Evolutionary conservation across 306 rosid genomes (phyloP).

Genomic region (Lathyrus tuberosus): DNA sequence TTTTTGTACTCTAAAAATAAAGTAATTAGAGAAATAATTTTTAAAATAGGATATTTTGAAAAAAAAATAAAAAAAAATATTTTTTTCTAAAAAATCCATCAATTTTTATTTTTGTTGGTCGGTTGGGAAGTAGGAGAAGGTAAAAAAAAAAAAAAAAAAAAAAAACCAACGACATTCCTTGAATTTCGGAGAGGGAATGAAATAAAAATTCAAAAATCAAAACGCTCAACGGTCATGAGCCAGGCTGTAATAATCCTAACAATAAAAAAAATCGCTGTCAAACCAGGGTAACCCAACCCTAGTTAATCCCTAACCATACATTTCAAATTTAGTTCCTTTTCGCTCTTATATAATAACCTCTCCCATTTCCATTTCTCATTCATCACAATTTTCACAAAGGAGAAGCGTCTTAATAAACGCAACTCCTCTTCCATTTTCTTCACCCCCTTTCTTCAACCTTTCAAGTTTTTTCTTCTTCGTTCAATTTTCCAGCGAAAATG

Average conservation of each 20-base stretch:
- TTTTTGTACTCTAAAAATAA: too few relatives aligned
- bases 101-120: too few relatives aligned
- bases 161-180: neutral
- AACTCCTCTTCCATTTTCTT: neutral
- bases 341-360: conserved; percentile 25
- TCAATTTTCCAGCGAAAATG: conserved; percentile 48
- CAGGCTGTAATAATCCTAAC: neutral
- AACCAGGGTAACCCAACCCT: conserved; percentile 51
- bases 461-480: neutral
- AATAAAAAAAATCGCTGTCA: conserved; percentile 10
- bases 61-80: too few relatives aligned
- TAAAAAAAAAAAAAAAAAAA: too few relatives aligned
- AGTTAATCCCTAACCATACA: conserved; percentile 43
- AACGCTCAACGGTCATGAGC: neutral
- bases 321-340: conserved; percentile 37
- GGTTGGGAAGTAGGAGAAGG: too few relatives aligned
- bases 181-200: neutral
- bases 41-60: too few relatives aligned
- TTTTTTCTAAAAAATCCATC: too few relatives aligned
- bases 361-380: too few relatives aligned
- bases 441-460: neutral
- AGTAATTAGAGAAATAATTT: too few relatives aligned
- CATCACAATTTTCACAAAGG: conserved; percentile 5
- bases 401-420: conserved; percentile 84
- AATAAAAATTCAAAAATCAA: neutral